Evolutionary conservation across 306 rosid species (phyloP).

Genomic region (Citrullus amarus): DNA sequence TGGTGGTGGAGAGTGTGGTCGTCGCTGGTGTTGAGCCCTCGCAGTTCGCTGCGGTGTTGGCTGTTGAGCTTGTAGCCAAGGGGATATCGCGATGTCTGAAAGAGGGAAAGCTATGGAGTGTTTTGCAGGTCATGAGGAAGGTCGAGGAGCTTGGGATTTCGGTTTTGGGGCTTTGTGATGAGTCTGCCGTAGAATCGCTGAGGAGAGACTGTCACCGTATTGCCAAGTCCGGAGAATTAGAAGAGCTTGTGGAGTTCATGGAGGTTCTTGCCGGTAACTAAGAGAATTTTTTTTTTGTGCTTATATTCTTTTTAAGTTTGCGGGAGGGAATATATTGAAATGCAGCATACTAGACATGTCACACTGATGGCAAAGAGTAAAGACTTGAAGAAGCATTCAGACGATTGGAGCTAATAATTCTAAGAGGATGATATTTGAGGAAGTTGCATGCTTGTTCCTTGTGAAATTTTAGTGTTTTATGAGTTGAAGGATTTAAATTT

Average conservation of each 20-base stretch:
- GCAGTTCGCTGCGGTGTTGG: slow-evolving; percentile 26
- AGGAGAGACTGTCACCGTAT: slow-evolving; percentile 34
- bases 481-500: neutral
- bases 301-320: neutral
- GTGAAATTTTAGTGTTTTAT: neutral
- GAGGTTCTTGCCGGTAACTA: slow-evolving; percentile 67
- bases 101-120: slow-evolving; percentile 29
- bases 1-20: slow-evolving; percentile 27
- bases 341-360: neutral
- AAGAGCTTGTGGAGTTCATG: slow-evolving; percentile 61
- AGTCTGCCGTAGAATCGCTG: slow-evolving; percentile 29
- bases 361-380: neutral
- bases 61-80: slow-evolving; percentile 32
- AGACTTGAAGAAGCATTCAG: neutral
- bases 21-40: slow-evolving; percentile 32
- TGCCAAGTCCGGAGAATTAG: slow-evolving; percentile 29
- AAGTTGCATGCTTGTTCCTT: neutral
- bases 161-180: slow-evolving; percentile 33
- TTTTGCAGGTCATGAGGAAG: slow-evolving; percentile 31
- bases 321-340: neutral
- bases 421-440: neutral
- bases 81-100: slow-evolving; percentile 31
- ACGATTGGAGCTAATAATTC: neutral
- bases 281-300: neutral
- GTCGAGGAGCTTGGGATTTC: slow-evolving; percentile 29